These are phyloP conservation scores for Cunninghamia lanceolata DNA, from an alignment of 75 land plant species.

Conservation along the genomic window DNA sequence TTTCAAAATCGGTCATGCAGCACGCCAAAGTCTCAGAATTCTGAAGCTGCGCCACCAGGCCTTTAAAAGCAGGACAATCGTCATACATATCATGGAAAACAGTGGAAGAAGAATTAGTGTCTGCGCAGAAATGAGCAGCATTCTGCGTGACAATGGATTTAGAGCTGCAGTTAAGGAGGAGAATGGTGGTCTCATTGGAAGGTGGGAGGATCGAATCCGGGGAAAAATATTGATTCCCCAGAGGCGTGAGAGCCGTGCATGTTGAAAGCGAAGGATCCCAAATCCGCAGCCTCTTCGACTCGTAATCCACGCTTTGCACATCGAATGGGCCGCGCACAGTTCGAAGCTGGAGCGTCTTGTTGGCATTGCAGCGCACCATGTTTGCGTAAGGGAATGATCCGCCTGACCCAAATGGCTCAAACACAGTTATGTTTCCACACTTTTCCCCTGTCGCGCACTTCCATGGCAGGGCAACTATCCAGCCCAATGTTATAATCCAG, in stretches of 20 bases:
- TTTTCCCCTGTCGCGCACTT: background rate
- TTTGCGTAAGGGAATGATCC: background rate
- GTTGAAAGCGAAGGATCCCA: background rate
- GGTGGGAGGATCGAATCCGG: slow-evolving; percentile 8
- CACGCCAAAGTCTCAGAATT: background rate
- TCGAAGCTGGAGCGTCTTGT: background rate
- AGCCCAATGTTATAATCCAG: background rate
- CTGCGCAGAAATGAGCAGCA: background rate
- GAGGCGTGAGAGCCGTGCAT: background rate
- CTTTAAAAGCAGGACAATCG: background rate
- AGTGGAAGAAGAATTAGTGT: background rate
- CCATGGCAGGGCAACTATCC: background rate
- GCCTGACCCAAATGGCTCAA: background rate
- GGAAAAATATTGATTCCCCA: background rate
- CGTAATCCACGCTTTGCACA: background rate
- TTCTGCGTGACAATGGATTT: background rate
- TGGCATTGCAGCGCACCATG: background rate
- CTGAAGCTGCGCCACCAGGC: background rate
- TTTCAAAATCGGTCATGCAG: background rate
- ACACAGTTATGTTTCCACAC: background rate
- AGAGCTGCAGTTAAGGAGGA: background rate
- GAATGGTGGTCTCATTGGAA: background rate
- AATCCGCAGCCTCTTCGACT: background rate
- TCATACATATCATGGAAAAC: background rate
- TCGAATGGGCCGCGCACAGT: background rate